Base-by-base conservation (phyloP, 1,284 basidiomycete genomes). In the Peniophora sp. region DNA sequence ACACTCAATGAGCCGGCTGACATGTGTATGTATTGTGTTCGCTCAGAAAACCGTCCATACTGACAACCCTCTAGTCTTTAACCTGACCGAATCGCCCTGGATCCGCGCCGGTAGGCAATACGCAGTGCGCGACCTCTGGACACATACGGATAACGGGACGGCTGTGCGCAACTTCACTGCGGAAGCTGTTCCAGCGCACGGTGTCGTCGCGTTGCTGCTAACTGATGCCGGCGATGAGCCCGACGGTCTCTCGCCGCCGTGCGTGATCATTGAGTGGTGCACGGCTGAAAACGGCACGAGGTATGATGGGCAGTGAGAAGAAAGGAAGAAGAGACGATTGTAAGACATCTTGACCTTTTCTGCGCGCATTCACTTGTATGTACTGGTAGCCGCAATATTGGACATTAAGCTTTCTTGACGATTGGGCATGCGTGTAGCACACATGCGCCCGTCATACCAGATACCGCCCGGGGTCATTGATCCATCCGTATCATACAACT, bases 171-270 rank as follows among this genome's bases (percentile, higher is more conserved):
- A 77, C 63, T 72, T 84, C 53, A 87, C 81, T 1, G 78, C 73
- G 1, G 54, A 68, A 3, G 65, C 63, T 17, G 81, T 87, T 12
- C 82, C 83, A 1, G 60, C 82, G 6, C 84, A 86, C 56, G 85
- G 85, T 3, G 83, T 85, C 12, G 77, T 81, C 27, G 84, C 84
- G 17, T 59, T 87, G 17, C 65, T 87, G 41, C 65, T 87, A 45
- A 73, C 71, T 52, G 85, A 87, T 58, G 79, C 73, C 3, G 84
- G 81, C 0, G 69, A 85, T 52, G 85, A 87, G 60, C 85, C 84
- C 5, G 69, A 59, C 23, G 79, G 73, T 2, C 63, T 68, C 3
- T 64, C 69, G 59, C 77, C 78, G 5, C 69, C 69, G 20, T 80
- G 78, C 60, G 68, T 70, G 5, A 68, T 67, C 47, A 55, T 62